Conservation (phyloP, 371 early-diverging fungal genomes). For the Rhizomucor pusillus region DNA sequence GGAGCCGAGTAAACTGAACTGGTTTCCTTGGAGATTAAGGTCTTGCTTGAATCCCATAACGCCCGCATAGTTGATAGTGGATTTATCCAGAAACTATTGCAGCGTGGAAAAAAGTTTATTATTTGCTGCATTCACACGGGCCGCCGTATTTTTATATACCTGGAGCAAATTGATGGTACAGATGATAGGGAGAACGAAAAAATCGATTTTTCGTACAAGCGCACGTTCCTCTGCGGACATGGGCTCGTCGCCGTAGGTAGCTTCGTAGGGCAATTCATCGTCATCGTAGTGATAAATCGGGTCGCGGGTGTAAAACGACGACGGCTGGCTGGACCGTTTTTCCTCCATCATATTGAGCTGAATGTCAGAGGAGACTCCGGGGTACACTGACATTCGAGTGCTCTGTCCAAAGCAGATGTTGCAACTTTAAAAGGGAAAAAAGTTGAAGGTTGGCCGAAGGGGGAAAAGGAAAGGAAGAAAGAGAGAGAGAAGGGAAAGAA, state of each 20-base stretch:
- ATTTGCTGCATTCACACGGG: background rate
- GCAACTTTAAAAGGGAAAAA: conserved; percentile 4
- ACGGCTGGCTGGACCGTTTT: conserved; percentile 16
- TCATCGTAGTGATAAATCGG: conserved; percentile 6
- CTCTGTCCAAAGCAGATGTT: background rate
- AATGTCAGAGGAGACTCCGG: conserved; percentile 1
- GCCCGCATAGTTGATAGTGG: conserved; percentile 37
- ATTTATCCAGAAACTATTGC: conserved; percentile 41
- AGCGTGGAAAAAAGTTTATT: background rate
- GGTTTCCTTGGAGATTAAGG: conserved; percentile 16
- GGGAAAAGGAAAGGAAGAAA: conserved; percentile 8
- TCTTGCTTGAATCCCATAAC: conserved; percentile 32
- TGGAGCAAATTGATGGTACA: conserved; percentile 40
- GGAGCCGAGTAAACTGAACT: conserved; percentile 33
- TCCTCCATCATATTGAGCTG: conserved; percentile 10
- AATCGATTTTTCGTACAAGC: conserved; percentile 36
- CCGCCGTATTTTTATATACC: conserved; percentile 12
- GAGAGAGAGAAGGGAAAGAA: background rate
- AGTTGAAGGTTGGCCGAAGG: conserved; percentile 1
- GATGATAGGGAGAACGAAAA: conserved; percentile 29
- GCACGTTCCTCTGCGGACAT: conserved; percentile 34
- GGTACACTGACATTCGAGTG: conserved; percentile 4
- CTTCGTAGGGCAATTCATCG: conserved; percentile 2
- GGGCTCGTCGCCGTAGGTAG: conserved; percentile 10
- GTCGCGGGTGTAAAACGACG: conserved; percentile 15